Percentiles rank a stretch among this genome's conserved stretches.
Evolutionary conservation across 257 asterid genomes (phyloP).

Genomic region (Solanum sejunctum): DNA sequence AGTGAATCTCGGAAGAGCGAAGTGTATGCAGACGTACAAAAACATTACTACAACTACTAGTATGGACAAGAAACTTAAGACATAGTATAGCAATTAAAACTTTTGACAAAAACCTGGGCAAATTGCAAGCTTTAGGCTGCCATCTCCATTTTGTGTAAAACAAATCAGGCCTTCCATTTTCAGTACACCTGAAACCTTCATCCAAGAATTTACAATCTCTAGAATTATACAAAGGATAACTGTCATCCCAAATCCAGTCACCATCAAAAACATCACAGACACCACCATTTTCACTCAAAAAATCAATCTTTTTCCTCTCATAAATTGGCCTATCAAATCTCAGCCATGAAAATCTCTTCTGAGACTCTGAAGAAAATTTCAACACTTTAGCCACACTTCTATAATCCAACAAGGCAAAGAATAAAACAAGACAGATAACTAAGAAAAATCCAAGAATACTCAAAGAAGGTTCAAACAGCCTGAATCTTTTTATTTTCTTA

Average conservation of each 20-base stretch:
- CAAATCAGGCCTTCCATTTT: conserved; percentile 88
- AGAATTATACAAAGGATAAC: conserved; percentile 72
- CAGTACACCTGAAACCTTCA: conserved; percentile 77
- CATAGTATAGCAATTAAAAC: neutral
- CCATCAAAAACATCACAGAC: conserved; percentile 83
- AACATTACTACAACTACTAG: neutral
- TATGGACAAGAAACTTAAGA: neutral
- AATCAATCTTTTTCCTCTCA: conserved; percentile 33
- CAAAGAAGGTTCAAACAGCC: conserved; percentile 67
- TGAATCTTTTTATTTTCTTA: conserved; percentile 66
- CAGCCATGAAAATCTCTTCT: conserved; percentile 54
- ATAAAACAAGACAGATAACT: conserved; percentile 38
- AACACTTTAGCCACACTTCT: conserved; percentile 41
- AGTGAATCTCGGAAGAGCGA: neutral
- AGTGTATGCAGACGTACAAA: neutral
- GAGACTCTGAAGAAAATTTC: conserved; percentile 33
- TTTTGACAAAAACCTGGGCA: conserved; percentile 52
- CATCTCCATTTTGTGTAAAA: conserved; percentile 96
- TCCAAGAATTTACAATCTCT: conserved; percentile 72
- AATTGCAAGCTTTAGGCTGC: conserved; percentile 85
- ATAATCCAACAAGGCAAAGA: conserved; percentile 59
- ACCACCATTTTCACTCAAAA: conserved; percentile 38
- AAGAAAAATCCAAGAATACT: conserved; percentile 55
- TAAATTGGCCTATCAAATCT: conserved; percentile 23
- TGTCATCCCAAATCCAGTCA: conserved; percentile 97